Evolutionary conservation across 148 eudicot species (phyloP).

Genomic region (Suaeda aralocaspica): DNA sequence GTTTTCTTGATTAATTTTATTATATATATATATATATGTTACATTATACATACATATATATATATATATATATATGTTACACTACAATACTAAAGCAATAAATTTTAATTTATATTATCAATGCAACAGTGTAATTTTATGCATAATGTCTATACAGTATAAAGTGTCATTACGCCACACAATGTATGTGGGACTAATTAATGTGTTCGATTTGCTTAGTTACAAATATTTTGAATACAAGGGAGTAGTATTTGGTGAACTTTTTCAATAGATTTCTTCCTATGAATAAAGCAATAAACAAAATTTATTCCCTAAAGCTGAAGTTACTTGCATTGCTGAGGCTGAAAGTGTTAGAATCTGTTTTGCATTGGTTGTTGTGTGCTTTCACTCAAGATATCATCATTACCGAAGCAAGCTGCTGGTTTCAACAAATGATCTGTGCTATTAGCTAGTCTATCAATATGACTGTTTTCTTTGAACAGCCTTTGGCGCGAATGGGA

Average conservation of each 20-base stretch:
- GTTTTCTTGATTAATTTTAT: neutral
- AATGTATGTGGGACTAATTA: too few relatives aligned
- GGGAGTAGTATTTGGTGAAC: too few relatives aligned
- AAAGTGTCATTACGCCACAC: neutral
- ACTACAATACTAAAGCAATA: neutral
- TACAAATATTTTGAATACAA: too few relatives aligned
- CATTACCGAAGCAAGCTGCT: neutral
- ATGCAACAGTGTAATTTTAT: neutral
- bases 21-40: neutral
- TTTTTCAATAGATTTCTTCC: too few relatives aligned
- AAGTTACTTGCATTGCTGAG: neutral
- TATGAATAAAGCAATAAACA: too few relatives aligned
- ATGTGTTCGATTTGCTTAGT: too few relatives aligned
- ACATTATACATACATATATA: neutral
- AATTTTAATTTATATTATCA: neutral
- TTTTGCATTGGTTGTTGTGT: neutral
- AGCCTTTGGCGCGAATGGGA: slow-evolving; percentile 99
- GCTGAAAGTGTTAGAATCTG: neutral
- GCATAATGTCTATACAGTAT: neutral
- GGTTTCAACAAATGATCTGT: neutral
- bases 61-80: too few relatives aligned
- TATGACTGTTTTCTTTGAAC: slow-evolving; percentile 19
- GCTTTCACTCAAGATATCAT: neutral
- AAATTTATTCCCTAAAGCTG: too few relatives aligned
- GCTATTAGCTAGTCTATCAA: neutral